A percentile compares a stretch with the other conserved stretches of the same genome.
Conservation (phyloP, 345 rosid species). For the Salix brachista region DNA sequence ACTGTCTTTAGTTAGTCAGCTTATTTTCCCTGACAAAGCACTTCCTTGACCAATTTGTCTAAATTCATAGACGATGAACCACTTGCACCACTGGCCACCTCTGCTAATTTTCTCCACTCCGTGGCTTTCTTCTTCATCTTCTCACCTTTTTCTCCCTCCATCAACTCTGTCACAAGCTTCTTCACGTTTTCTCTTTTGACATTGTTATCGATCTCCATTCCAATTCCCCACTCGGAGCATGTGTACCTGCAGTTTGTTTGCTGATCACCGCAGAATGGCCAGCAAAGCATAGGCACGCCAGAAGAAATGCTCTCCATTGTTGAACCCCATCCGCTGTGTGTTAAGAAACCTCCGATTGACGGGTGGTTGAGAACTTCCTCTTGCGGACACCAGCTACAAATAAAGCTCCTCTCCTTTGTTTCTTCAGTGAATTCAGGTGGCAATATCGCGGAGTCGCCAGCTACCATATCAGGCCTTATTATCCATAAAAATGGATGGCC, state of each 20-base stretch:
- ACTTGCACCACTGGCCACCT: background rate
- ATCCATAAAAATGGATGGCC: background rate
- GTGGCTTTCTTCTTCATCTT: background rate
- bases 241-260: slow-evolving; percentile 1
- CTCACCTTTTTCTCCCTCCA: background rate
- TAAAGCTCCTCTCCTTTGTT: background rate
- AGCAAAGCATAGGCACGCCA: slow-evolving; percentile 14
- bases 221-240: background rate
- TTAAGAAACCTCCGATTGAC: background rate
- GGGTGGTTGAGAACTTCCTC: background rate
- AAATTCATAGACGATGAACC: background rate
- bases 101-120: background rate
- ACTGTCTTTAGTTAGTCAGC: too few species aligned
- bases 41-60: background rate
- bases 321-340: slow-evolving; percentile 5
- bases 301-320: slow-evolving; percentile 12
- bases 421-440: background rate
- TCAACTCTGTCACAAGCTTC: background rate
- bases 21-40: background rate
- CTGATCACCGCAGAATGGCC: slow-evolving; percentile 18
- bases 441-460: background rate
- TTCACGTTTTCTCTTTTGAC: background rate
- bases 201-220: background rate
- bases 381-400: background rate
- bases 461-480: background rate